A percentile compares a stretch with the other conserved stretches of the same genome.
phyloP scores from a whole-genome alignment of 2,329 filamentous ascomycete genomes.

The Pestalotiopsis sp. region DNA sequence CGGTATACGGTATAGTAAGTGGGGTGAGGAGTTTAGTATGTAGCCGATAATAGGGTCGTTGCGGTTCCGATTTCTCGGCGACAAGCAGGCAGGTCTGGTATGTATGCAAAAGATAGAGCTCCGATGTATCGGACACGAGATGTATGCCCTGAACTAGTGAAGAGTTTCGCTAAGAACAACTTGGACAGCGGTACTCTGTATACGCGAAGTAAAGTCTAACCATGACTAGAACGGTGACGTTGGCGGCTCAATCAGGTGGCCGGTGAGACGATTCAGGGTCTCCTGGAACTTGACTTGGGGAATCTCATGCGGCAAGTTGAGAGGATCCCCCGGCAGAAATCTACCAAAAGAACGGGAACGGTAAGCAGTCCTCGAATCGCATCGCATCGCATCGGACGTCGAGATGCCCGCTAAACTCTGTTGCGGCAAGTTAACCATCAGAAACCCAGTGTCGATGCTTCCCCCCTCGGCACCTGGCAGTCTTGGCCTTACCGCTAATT shows the following conservation, averaged over 20 bases:
- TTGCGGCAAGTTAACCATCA: constrained; percentile 9
- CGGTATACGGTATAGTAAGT: neutral
- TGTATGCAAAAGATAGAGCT: neutral
- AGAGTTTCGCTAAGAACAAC: neutral
- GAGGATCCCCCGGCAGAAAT: neutral
- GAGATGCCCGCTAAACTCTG: constrained; percentile 10
- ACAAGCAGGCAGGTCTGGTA: neutral
- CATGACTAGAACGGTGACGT: neutral
- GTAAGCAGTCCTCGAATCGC: neutral
- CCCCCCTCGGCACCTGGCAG: neutral
- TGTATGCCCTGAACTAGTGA: neutral
- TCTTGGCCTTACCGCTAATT: neutral
- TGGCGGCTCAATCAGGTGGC: neutral
- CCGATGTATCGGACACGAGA: neutral
- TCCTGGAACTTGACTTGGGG: neutral
- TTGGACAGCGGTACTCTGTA: neutral
- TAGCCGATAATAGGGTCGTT: neutral
- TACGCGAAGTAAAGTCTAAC: neutral
- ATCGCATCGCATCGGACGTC: neutral
- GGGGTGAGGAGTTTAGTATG: neutral
- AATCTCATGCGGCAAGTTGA: neutral
- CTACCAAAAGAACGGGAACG: neutral
- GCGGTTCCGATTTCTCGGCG: neutral
- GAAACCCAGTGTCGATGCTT: neutral
- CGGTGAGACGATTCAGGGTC: neutral